Conservation (phyloP, 2,329 filamentous ascomycete species). For the Dendryphion nanum region DNA sequence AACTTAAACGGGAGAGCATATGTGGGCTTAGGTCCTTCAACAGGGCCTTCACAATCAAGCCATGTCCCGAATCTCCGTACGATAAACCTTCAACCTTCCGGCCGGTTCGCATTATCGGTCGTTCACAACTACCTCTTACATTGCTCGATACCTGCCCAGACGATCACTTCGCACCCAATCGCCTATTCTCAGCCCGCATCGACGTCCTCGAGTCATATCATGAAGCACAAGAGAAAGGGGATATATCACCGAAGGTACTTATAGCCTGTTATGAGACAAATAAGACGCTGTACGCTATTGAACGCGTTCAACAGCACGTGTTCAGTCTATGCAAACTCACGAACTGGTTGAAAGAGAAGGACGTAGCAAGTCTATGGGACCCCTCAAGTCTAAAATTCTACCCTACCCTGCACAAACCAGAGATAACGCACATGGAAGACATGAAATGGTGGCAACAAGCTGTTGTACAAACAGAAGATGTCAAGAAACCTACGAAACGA, state of each 20-base stretch:
- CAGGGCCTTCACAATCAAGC: conserved; percentile 31
- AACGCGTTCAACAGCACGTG: conserved; percentile 59
- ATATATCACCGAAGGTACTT: conserved; percentile 23
- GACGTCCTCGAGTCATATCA: conserved; percentile 27
- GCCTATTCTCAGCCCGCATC: conserved; percentile 35
- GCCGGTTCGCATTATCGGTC: conserved; percentile 34
- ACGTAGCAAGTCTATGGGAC: conserved; percentile 43
- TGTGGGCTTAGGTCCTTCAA: conserved; percentile 26
- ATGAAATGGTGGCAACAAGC: conserved; percentile 36
- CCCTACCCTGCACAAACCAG: conserved; percentile 54
- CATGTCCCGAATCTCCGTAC: conserved; percentile 27
- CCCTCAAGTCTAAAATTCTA: conserved; percentile 46
- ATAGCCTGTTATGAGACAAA: conserved; percentile 43
- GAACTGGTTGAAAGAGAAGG: conserved; percentile 61
- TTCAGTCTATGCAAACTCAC: conserved; percentile 70
- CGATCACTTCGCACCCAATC: conserved; percentile 21
- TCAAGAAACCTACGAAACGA: conserved; percentile 15
- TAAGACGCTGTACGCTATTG: conserved; percentile 78
- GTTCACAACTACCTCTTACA: conserved; percentile 37
- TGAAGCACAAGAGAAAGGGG: conserved; percentile 5
- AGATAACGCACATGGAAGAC: conserved; percentile 2
- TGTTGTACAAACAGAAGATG: conserved; percentile 14
- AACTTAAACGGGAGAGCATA: conserved; percentile 30
- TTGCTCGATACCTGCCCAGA: conserved; percentile 34
- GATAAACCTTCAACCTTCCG: conserved; percentile 29